These are phyloP conservation scores for Boletus fagicola DNA, from an alignment of 768 basidiomycete genomes.

Conservation along the genomic window DNA sequence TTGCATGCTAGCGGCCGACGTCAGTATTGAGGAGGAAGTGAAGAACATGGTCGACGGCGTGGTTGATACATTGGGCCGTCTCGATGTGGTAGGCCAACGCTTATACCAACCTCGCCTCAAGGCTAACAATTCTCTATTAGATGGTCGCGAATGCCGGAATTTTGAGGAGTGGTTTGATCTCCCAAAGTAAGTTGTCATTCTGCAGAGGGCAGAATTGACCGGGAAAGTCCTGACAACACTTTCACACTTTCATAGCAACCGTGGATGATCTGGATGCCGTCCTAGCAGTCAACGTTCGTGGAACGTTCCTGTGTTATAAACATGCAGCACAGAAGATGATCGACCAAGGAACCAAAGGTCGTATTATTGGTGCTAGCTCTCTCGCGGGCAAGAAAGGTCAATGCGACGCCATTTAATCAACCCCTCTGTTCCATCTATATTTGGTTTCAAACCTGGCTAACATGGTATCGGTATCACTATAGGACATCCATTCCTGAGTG, in stretches of 20 bases:
- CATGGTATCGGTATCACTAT: not conserved
- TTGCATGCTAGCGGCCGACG: conserved; percentile 21
- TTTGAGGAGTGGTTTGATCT: conserved; percentile 8
- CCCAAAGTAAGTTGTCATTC: conserved; percentile 4
- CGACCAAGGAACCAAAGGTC: conserved; percentile 40
- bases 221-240: not conserved
- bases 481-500: conserved; percentile 31
- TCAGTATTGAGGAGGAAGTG: conserved; percentile 32
- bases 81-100: conserved; percentile 34
- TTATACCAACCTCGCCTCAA: not conserved
- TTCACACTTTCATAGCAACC: conserved; percentile 23
- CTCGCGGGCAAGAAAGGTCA: conserved; percentile 35
- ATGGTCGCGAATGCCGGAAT: conserved; percentile 24
- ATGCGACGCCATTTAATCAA: not conserved
- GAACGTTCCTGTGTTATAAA: conserved; percentile 42
- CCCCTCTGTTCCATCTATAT: not conserved
- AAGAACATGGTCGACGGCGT: conserved; percentile 29
- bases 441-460: not conserved
- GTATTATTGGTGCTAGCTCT: conserved; percentile 42
- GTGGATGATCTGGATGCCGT: conserved; percentile 34
- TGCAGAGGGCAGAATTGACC: not conserved
- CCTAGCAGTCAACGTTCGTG: conserved; percentile 40
- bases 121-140: conserved; percentile 10
- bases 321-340: conserved; percentile 45
- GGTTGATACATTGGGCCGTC: conserved; percentile 26